Conservation (phyloP, 2,329 filamentous ascomycete species). For the Aspergillus brasiliensis region DNA sequence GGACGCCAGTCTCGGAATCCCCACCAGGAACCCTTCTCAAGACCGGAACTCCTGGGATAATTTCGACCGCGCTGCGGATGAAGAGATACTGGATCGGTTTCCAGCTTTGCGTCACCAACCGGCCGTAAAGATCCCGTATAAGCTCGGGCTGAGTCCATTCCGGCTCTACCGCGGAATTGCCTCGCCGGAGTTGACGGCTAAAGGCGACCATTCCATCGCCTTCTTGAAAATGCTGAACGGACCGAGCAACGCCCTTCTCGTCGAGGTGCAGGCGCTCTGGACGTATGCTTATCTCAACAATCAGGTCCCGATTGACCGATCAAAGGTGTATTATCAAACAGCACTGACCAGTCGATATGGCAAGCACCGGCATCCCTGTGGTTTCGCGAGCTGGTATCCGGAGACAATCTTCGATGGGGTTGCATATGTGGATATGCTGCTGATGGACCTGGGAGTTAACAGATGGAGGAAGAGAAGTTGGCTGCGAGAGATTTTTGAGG, state of each 20-base stretch:
- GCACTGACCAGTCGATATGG: constrained; percentile 2
- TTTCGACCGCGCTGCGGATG: neutral
- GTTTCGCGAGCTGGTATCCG: constrained; percentile 7
- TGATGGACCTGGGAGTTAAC: neutral
- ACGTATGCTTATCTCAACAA: constrained; percentile 5
- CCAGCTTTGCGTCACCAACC: constrained; percentile 7
- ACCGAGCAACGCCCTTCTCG: neutral
- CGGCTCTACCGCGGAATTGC: constrained; percentile 7
- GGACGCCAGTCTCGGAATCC: neutral
- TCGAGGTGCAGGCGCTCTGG: constrained; percentile 7
- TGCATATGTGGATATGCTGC: constrained; percentile 5
- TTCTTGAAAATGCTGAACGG: constrained; percentile 7
- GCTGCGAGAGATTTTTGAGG: constrained; percentile 1
- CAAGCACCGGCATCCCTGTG: constrained; percentile 4
- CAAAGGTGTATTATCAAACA: constrained; percentile 2
- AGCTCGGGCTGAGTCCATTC: neutral
- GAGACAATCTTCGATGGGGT: constrained; percentile 6
- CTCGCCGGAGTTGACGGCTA: neutral
- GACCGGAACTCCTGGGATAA: neutral
- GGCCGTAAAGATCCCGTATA: neutral
- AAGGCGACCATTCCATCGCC: constrained; percentile 2
- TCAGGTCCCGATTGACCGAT: neutral
- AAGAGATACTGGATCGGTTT: constrained; percentile 6
- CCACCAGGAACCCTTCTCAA: neutral
- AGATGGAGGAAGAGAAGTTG: neutral